Evolutionary conservation across 768 basidiomycete genomes (phyloP).

Genomic region (Candolleomyces eurysporus): DNA sequence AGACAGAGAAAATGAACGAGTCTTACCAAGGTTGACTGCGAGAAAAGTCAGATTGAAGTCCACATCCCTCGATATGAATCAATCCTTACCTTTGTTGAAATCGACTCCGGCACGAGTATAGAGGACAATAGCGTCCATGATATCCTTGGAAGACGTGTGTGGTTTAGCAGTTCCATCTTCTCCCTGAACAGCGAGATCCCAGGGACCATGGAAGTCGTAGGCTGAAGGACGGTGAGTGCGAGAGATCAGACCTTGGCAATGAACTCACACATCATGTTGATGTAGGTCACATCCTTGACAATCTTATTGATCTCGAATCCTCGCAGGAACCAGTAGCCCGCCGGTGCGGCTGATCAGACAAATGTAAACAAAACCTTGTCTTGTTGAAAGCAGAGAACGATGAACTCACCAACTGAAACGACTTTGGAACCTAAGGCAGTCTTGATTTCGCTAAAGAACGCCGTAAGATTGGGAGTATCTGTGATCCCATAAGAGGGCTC

Average conservation of each 20-base stretch:
- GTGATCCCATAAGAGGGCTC: too few relatives aligned
- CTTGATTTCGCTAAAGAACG: constrained; percentile 16
- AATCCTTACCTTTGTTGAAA: constrained; percentile 7
- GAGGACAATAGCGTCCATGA: constrained; percentile 15
- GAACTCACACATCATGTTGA: constrained; percentile 21
- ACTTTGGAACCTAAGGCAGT: constrained; percentile 9
- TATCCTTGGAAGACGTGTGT: constrained; percentile 21
- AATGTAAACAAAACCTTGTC: background rate
- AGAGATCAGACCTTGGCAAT: background rate
- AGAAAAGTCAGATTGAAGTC: too few relatives aligned
- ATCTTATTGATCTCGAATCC: constrained; percentile 26
- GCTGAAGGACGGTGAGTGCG: background rate
- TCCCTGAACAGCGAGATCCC: constrained; percentile 20
- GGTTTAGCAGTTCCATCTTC: constrained; percentile 20
- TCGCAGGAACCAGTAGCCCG: constrained; percentile 19
- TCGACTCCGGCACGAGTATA: constrained; percentile 20
- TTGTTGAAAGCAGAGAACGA: too few relatives aligned
- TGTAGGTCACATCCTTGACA: constrained; percentile 11
- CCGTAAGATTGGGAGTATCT: constrained; percentile 21
- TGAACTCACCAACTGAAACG: constrained; percentile 10
- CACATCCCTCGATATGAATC: background rate
- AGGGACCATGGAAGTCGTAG: constrained; percentile 24
- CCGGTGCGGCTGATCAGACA: constrained; percentile 11
- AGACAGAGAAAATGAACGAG: too few relatives aligned
- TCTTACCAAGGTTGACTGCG: too few relatives aligned